Base-by-base conservation (phyloP, 148 eudicot species). In the Fallopia convolvulus region DNA sequence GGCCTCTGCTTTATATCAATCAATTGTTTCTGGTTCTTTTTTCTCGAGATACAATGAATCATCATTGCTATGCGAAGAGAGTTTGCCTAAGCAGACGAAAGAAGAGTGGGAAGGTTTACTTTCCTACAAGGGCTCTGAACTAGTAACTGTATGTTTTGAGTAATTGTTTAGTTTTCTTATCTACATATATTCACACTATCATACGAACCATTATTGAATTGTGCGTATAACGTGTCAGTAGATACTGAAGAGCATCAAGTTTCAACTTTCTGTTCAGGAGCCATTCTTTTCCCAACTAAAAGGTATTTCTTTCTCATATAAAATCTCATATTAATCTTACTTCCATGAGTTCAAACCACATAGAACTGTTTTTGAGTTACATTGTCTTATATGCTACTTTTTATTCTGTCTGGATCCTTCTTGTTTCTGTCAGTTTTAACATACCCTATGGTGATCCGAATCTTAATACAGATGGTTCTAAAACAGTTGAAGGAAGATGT, bases 401-500 rank as follows among this genome's bases (percentile, higher is more conserved):
- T 26, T 26, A 30, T 3, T 63, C 70, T 26, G 70, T 30, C 39
- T 18, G 46, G 44, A 68, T 36, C 39, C 70, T 10, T 63, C 70
- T 40, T 36, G 72, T n/a, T 68, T 36, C 72, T 33, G 6, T 68
- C 20, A 4, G 44, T 68, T 36, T 39, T 36, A 68, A 33, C 11
- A 68, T 36, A 33, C 46, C 46, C 8, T 0, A 39, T 68, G 72
- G 17, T 17, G 46, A 77, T 1, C 32, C 60, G 40, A 77, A 72
- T 68, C 26, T 74, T 79, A 20, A 14, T 79, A 68, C 78, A 92
- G 98, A 92, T 81, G 98, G 97, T 72, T 55, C 48, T 70, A 94
- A 94, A 85, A 90, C 93, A 61, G 77, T 87, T 84, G 97, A 94
- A 88, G 98, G 98, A 79, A 89, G 98, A 82, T 94, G 94, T 80